Conservation (phyloP, 352 stramenopile species). For the Phytopythium vexans region DNA sequence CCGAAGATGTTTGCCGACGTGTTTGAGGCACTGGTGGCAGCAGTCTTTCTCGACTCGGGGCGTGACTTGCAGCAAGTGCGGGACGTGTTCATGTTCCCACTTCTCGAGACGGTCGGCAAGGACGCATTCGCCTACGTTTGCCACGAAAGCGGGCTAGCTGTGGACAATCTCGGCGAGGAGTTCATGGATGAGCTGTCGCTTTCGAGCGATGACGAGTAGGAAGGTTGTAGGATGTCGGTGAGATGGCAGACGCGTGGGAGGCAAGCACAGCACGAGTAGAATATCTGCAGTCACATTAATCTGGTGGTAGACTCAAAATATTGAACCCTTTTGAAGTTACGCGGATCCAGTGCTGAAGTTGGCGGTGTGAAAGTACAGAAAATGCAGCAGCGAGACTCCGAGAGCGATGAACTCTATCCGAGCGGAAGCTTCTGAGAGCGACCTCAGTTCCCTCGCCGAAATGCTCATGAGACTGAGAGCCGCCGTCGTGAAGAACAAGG, state of each 20-base stretch:
- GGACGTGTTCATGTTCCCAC: constrained; percentile 79
- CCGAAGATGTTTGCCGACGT: constrained; percentile 88
- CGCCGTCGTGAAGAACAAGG: constrained; percentile 43
- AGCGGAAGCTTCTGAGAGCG: constrained; percentile 41
- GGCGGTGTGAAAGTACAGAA: constrained; percentile 17
- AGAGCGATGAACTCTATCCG: constrained; percentile 50
- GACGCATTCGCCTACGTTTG: constrained; percentile 74
- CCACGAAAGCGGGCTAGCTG: constrained; percentile 60
- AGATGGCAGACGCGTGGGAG: not conserved
- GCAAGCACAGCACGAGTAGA: not conserved
- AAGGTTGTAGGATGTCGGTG: not conserved
- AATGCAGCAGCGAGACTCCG: constrained; percentile 27
- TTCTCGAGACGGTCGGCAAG: constrained; percentile 68
- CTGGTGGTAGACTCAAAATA: not conserved
- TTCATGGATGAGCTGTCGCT: constrained; percentile 48
- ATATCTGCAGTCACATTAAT: not conserved
- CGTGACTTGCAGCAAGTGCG: constrained; percentile 65
- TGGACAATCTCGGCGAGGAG: constrained; percentile 25
- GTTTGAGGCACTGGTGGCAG: constrained; percentile 85
- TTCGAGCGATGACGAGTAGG: constrained; percentile 37
- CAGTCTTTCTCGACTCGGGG: constrained; percentile 82
- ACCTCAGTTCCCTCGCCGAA: constrained; percentile 29
- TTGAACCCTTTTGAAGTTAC: not conserved
- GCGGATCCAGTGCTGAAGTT: not conserved
- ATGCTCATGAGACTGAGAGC: constrained; percentile 37